Percentiles rank a stretch among this genome's conserved stretches.
These are phyloP conservation scores for Pseudogymnoascus sp. DNA, from an alignment of 2,329 filamentous ascomycete genomes.

Conservation along the genomic window DNA sequence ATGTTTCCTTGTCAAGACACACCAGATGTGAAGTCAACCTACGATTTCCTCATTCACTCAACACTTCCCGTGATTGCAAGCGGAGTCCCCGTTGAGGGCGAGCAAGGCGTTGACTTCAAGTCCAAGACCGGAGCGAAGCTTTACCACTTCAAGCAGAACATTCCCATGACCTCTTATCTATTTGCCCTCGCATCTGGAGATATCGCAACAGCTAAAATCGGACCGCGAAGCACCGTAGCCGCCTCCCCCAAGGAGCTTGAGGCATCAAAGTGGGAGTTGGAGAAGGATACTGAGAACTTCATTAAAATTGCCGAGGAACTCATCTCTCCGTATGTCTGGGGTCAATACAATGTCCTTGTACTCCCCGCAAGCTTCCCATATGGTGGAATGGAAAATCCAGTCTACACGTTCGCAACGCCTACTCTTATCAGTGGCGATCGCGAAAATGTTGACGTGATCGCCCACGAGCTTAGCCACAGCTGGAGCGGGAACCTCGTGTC, in stretches of 20 bases:
- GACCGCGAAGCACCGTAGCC: slow-evolving; percentile 74
- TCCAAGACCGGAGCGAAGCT: slow-evolving; percentile 43
- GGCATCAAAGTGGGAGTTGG: slow-evolving; percentile 83
- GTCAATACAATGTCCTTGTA: slow-evolving; percentile 87
- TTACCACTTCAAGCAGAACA: slow-evolving; percentile 81
- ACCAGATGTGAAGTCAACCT: slow-evolving; percentile 93
- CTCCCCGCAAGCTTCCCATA: slow-evolving; percentile 87
- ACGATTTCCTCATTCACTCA: slow-evolving; percentile 80
- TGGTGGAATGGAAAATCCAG: slow-evolving; percentile 74
- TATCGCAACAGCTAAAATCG: slow-evolving; percentile 76
- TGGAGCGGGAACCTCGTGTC: slow-evolving; percentile 87
- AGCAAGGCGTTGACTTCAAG: slow-evolving; percentile 45
- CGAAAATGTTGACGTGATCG: slow-evolving; percentile 93
- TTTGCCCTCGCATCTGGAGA: slow-evolving; percentile 89
- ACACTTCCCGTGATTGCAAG: slow-evolving; percentile 86
- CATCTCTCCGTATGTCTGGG: slow-evolving; percentile 87
- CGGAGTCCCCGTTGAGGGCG: slow-evolving; percentile 54
- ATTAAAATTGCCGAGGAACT: slow-evolving; percentile 75
- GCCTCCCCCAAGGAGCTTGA: slow-evolving; percentile 82
- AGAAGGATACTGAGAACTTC: slow-evolving; percentile 85
- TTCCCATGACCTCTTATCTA: slow-evolving; percentile 89
- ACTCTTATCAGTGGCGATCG: slow-evolving; percentile 86
- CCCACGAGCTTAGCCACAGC: slow-evolving; percentile 69
- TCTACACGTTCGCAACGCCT: slow-evolving; percentile 92
- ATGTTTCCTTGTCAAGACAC: slow-evolving; percentile 97